phyloP scores from a whole-genome alignment of 257 asterid genomes.

The Forsythia viridissima region DNA sequence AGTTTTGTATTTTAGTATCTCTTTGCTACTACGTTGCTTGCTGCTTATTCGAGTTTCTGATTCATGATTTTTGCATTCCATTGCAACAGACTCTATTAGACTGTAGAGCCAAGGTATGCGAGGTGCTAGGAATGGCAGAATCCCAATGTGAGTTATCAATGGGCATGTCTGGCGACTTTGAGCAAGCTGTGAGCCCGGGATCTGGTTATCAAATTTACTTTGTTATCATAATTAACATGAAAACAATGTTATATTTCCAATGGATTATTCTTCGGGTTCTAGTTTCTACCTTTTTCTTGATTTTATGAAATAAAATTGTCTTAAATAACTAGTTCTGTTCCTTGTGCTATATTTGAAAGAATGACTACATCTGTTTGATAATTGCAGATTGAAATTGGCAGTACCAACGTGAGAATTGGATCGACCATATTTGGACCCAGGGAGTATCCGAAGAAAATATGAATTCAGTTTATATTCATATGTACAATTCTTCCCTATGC shows the following conservation, averaged over 20 bases:
- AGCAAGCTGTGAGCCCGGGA: slow-evolving; percentile 61
- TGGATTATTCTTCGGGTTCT: neutral
- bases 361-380: neutral
- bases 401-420: slow-evolving; percentile 85
- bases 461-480: slow-evolving; percentile 16
- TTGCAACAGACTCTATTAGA: slow-evolving; percentile 51
- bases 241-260: neutral
- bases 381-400: slow-evolving; percentile 87
- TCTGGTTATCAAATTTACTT: neutral
- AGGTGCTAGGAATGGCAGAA: slow-evolving; percentile 64
- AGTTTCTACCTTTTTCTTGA: neutral
- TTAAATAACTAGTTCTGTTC: neutral
- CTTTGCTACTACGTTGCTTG: neutral
- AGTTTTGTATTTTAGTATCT: neutral
- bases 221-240: neutral
- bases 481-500: neutral
- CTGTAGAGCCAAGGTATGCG: slow-evolving; percentile 79
- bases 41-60: slow-evolving; percentile 16
- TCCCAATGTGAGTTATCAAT: slow-evolving; percentile 76
- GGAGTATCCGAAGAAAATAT: slow-evolving; percentile 65
- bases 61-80: slow-evolving; percentile 17
- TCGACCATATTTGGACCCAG: slow-evolving; percentile 91
- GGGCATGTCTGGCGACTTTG: slow-evolving; percentile 97
- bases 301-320: neutral
- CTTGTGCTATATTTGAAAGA: neutral